Conservation (phyloP, 2,329 filamentous ascomycete species). For the Neonectria neomacrospora region DNA sequence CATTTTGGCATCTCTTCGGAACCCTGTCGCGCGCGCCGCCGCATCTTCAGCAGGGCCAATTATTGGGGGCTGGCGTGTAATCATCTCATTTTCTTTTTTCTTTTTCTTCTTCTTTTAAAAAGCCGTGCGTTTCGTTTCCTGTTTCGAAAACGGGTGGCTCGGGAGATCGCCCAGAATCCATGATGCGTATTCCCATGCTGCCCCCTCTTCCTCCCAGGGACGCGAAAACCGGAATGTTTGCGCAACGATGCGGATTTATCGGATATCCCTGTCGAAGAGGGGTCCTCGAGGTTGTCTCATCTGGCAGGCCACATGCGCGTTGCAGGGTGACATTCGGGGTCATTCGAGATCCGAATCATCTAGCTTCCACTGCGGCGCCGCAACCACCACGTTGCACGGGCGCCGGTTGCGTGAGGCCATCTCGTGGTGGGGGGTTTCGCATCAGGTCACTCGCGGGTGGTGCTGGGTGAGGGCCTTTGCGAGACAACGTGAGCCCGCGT, state of each 20-base stretch:
- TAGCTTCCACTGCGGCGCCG: too few species aligned
- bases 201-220: too few species aligned
- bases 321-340: constrained; percentile 22
- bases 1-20: constrained; percentile 15
- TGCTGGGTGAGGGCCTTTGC: background rate
- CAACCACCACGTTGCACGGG: background rate
- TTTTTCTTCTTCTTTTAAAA: too few species aligned
- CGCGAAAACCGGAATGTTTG: background rate
- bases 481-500: constrained; percentile 3
- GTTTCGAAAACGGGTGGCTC: background rate
- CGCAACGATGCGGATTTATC: background rate
- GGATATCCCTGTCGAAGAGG: background rate
- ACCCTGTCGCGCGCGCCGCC: constrained; percentile 4
- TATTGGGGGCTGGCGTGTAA: background rate
- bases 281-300: constrained; percentile 8
- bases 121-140: background rate
- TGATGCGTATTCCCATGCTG: background rate
- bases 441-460: constrained; percentile 4
- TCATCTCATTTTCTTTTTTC: too few species aligned
- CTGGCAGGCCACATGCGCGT: constrained; percentile 20
- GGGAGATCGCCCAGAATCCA: background rate
- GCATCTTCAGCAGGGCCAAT: background rate
- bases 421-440: constrained; percentile 6
- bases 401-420: constrained; percentile 10
- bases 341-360: constrained; percentile 3